A percentile compares a stretch with the other conserved stretches of the same genome.
These are phyloP conservation scores for Plasmodium cynomolgi DNA, from an alignment of 169 alveolate species.

Conservation along the genomic window DNA sequence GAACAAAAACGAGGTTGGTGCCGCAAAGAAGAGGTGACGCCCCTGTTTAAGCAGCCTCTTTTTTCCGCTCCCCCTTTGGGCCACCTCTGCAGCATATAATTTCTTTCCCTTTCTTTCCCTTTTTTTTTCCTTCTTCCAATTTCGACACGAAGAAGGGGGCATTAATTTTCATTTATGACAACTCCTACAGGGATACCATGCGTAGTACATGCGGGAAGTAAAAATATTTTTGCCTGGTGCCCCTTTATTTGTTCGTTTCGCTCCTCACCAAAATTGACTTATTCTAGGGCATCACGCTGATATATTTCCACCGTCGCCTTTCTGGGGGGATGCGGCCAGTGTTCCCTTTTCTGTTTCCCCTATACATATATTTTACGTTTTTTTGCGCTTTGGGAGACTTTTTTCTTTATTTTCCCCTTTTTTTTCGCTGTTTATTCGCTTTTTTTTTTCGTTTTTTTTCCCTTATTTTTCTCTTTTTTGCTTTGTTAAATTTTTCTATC, in stretches of 20 bases:
- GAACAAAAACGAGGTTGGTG: neutral
- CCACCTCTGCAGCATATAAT: neutral
- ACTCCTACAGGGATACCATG: neutral
- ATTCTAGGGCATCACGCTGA: neutral
- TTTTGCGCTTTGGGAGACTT: too few species aligned
- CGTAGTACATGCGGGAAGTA: neutral
- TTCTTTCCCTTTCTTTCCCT: neutral
- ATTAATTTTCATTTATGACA: neutral
- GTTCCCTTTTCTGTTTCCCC: neutral
- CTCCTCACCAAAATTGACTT: neutral
- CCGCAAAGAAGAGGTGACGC: neutral
- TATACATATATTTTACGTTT: too few species aligned
- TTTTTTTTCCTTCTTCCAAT: neutral
- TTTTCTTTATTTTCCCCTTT: too few species aligned
- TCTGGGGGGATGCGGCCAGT: neutral
- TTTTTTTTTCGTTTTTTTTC: too few species aligned
- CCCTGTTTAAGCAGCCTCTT: neutral
- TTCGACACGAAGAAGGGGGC: neutral
- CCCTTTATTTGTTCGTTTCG: neutral
- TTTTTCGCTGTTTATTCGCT: neutral
- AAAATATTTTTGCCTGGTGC: neutral
- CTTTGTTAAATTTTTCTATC: neutral
- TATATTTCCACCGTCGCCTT: neutral
- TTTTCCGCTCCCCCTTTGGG: neutral
- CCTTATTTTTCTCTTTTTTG: neutral